phyloP scores from a whole-genome alignment of 495 filamentous ascomycete genomes.

The Talaromyces adpressus region DNA sequence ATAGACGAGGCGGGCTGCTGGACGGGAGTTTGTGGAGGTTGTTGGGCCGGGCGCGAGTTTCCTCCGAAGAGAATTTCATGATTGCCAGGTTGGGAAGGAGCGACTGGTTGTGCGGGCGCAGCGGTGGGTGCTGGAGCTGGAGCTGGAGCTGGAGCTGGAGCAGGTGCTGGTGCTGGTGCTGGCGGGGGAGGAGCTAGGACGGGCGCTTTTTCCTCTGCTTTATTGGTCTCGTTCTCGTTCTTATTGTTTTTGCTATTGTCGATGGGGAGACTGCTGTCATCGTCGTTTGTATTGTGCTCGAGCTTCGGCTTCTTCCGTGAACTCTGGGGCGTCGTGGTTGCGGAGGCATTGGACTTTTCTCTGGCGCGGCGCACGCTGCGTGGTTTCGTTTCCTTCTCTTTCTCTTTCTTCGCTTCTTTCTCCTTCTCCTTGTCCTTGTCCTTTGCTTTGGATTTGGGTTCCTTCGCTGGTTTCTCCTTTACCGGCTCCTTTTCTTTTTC shows the following conservation, averaged over 20 bases:
- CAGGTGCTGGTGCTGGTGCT: slow-evolving; percentile 8
- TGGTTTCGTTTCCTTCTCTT: slow-evolving; percentile 20
- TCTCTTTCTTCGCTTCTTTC: background rate
- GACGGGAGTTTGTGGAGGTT: slow-evolving; percentile 13
- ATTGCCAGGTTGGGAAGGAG: slow-evolving; percentile 2
- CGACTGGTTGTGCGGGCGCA: slow-evolving; percentile 14
- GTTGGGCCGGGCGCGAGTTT: slow-evolving; percentile 9
- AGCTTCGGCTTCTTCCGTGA: slow-evolving; percentile 43
- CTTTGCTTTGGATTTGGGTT: slow-evolving; percentile 1
- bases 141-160: slow-evolving; percentile 8
- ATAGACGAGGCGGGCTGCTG: slow-evolving; percentile 15
- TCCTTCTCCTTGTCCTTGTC: slow-evolving; percentile 5
- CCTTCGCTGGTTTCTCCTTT: background rate
- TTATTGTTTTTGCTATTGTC: background rate
- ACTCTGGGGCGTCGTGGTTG: slow-evolving; percentile 17
- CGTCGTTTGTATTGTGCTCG: slow-evolving; percentile 23
- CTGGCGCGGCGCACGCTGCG: slow-evolving; percentile 28
- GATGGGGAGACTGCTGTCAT: slow-evolving; percentile 11
- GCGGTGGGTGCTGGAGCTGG: slow-evolving; percentile 15
- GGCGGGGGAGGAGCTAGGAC: slow-evolving; percentile 8
- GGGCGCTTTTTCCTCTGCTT: background rate
- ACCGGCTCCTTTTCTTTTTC: background rate
- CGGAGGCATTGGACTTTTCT: slow-evolving; percentile 28
- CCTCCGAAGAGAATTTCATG: slow-evolving; percentile 1
- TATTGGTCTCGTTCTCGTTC: slow-evolving; percentile 9